Evolutionary conservation across 2,329 filamentous ascomycete genomes (phyloP).

Genomic region (Fusarium sp.): DNA sequence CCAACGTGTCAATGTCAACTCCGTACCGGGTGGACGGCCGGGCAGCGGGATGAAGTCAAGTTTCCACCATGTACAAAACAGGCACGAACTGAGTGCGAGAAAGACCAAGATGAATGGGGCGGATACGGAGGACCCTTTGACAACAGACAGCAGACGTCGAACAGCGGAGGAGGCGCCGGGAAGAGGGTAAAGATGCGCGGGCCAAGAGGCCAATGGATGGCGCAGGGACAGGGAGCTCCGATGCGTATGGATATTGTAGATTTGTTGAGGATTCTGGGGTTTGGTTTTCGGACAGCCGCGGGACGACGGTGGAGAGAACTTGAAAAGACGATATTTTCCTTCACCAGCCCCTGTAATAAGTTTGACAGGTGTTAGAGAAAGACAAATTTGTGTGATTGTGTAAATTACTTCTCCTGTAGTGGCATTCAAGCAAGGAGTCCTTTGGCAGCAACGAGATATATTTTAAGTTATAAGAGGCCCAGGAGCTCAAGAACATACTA

Average conservation of each 20-base stretch:
- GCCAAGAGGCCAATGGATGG: slow-evolving; percentile 33
- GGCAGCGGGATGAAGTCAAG: slow-evolving; percentile 7
- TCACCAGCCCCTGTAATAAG: background rate
- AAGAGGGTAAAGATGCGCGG: slow-evolving; percentile 39
- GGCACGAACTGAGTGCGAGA: slow-evolving; percentile 3
- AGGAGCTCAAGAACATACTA: background rate
- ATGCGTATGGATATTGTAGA: slow-evolving; percentile 27
- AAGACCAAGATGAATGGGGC: background rate
- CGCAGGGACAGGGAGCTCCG: slow-evolving; percentile 21
- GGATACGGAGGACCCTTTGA: slow-evolving; percentile 14
- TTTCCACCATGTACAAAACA: slow-evolving; percentile 31
- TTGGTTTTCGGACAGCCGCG: slow-evolving; percentile 27
- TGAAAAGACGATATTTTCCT: background rate
- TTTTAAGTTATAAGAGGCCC: background rate
- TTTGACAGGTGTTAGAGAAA: slow-evolving; percentile 5
- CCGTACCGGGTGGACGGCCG: slow-evolving; percentile 4
- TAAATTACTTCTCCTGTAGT: background rate
- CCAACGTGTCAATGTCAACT: background rate
- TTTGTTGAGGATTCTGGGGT: slow-evolving; percentile 42
- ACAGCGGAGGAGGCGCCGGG: slow-evolving; percentile 37
- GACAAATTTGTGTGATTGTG: background rate
- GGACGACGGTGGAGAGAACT: slow-evolving; percentile 18
- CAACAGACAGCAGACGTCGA: slow-evolving; percentile 19
- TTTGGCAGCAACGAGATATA: background rate
- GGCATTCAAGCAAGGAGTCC: background rate